These are phyloP conservation scores for Amphirosellinia nigrospora DNA, from an alignment of 495 filamentous ascomycete genomes.

Conservation along the genomic window DNA sequence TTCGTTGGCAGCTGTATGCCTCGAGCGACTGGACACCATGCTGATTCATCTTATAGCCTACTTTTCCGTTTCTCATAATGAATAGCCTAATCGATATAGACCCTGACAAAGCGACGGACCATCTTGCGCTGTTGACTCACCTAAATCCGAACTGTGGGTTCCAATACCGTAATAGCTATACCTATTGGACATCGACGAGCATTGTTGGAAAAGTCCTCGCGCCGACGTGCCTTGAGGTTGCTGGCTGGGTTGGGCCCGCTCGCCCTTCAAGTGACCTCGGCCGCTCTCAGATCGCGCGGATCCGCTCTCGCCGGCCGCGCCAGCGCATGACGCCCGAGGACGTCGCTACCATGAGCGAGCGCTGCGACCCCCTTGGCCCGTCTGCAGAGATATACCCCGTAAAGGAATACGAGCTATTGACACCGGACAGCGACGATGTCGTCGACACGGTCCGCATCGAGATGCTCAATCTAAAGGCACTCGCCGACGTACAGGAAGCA, in stretches of 20 bases:
- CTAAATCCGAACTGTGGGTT: constrained; percentile 69
- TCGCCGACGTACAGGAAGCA: constrained; percentile 24
- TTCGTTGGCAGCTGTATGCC: neutral
- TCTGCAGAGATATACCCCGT: constrained; percentile 62
- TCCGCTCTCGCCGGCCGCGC: constrained; percentile 58
- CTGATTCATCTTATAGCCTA: constrained; percentile 42
- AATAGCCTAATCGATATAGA: constrained; percentile 75
- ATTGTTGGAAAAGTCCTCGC: constrained; percentile 80
- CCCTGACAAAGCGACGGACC: constrained; percentile 60
- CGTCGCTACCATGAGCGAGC: constrained; percentile 62
- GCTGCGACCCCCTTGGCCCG: constrained; percentile 70
- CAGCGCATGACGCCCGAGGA: constrained; percentile 54
- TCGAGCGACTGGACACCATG: neutral
- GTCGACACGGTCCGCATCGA: constrained; percentile 71
- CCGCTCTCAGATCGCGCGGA: constrained; percentile 66
- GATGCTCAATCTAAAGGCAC: constrained; percentile 59
- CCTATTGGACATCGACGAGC: constrained; percentile 72
- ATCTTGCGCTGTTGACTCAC: constrained; percentile 66
- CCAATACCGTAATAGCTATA: constrained; percentile 69
- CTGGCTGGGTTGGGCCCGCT: constrained; percentile 73
- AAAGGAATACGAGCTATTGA: constrained; percentile 63
- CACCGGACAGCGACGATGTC: constrained; percentile 57
- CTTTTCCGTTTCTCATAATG: constrained; percentile 74
- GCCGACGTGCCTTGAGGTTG: constrained; percentile 72
- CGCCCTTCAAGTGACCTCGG: constrained; percentile 64